A percentile compares a stretch with the other conserved stretches of the same genome.
phyloP scores from a whole-genome alignment of 345 rosid species.

The Clausena lansium region DNA sequence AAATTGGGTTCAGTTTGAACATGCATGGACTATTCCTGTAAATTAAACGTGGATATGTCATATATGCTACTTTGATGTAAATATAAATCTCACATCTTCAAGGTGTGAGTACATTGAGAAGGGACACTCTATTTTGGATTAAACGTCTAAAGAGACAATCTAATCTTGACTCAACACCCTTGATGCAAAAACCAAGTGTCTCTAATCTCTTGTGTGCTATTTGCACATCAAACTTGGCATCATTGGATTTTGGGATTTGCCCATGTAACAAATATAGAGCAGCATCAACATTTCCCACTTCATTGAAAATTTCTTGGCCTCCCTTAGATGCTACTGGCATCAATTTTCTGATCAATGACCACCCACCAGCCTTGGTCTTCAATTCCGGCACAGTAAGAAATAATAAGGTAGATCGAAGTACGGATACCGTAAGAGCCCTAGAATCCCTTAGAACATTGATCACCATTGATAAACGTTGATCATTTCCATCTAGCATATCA shows the following conservation, averaged over 20 bases:
- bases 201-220: conserved; percentile 30
- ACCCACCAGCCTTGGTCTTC: conserved; percentile 31
- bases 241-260: conserved; percentile 11
- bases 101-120: conserved; percentile 32
- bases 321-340: conserved; percentile 24
- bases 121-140: conserved; percentile 41
- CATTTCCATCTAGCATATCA: conserved; percentile 3
- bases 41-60: neutral
- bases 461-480: conserved; percentile 23
- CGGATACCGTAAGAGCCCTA: conserved; percentile 28
- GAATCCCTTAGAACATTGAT: conserved; percentile 36
- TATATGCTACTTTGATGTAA: neutral
- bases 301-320: conserved; percentile 33
- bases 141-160: conserved; percentile 39
- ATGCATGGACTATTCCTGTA: neutral
- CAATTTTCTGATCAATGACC: conserved; percentile 42
- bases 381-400: conserved; percentile 33
- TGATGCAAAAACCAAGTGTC: conserved; percentile 30
- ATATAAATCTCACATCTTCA: neutral
- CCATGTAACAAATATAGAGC: conserved; percentile 21
- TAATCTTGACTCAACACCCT: conserved; percentile 33
- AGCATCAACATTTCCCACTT: conserved; percentile 41
- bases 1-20: neutral
- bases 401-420: conserved; percentile 43
- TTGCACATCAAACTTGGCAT: conserved; percentile 28